Percentiles rank a stretch among this genome's conserved stretches.
These are phyloP conservation scores for Nakazawaea siamensis DNA, from an alignment of 805 yeast genomes.

Conservation along the genomic window DNA sequence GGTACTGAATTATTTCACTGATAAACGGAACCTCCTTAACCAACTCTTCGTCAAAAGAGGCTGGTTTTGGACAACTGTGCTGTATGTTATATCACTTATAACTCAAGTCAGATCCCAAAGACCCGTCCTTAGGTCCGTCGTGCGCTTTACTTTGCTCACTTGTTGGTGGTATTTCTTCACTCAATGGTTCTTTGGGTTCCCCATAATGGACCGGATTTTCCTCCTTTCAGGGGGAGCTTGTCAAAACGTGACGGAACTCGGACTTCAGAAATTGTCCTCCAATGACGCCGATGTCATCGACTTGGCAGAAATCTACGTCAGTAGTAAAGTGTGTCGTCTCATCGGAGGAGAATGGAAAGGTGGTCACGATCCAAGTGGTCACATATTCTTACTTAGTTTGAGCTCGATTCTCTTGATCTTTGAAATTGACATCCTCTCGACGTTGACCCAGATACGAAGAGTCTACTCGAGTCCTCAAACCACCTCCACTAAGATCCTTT, in stretches of 20 bases:
- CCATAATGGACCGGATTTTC: slow-evolving; percentile 85
- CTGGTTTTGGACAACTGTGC: slow-evolving; percentile 79
- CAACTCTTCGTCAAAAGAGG: slow-evolving; percentile 76
- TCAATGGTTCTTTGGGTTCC: slow-evolving; percentile 80
- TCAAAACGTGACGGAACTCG: slow-evolving; percentile 16
- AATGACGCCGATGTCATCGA: neutral
- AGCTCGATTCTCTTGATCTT: slow-evolving; percentile 57
- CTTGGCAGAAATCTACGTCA: slow-evolving; percentile 8
- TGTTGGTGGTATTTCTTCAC: slow-evolving; percentile 81
- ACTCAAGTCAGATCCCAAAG: neutral
- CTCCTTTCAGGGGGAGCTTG: slow-evolving; percentile 80
- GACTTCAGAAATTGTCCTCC: neutral
- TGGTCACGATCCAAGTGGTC: slow-evolving; percentile 97
- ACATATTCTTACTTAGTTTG: slow-evolving; percentile 69
- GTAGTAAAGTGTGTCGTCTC: slow-evolving; percentile 40
- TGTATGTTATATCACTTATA: neutral
- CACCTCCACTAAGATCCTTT: too few relatives aligned
- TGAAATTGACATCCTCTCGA: too few relatives aligned
- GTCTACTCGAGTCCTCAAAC: too few relatives aligned
- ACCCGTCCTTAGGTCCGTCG: slow-evolving; percentile 14
- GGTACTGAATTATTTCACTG: slow-evolving; percentile 40
- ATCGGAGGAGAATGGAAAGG: slow-evolving; percentile 67
- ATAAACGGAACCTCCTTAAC: slow-evolving; percentile 67
- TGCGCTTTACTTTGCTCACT: slow-evolving; percentile 49
- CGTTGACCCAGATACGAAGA: neutral